These are phyloP conservation scores for Candolleomyces eurysporus DNA, from an alignment of 768 basidiomycete species.

Conservation along the genomic window DNA sequence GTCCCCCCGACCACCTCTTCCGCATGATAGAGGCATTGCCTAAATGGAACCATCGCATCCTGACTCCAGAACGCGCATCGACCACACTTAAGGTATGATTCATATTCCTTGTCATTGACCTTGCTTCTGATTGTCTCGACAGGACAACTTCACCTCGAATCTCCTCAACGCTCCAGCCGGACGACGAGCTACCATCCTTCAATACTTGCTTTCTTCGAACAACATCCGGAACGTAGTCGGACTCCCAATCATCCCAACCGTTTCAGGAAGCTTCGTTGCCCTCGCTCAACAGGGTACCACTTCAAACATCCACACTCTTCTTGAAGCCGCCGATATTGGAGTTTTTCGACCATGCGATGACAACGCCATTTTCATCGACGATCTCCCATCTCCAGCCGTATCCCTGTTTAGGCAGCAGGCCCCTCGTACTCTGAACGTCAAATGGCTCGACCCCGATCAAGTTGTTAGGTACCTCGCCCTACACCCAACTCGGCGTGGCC, in stretches of 20 bases:
- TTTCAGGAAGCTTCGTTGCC: slow-evolving; percentile 19
- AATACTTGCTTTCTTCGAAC: slow-evolving; percentile 34
- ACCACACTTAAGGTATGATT: not conserved
- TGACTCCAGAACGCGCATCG: not conserved
- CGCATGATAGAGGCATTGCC: slow-evolving; percentile 19
- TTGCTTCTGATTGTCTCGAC: not conserved
- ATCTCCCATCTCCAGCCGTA: slow-evolving; percentile 21
- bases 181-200: slow-evolving; percentile 15
- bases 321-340: slow-evolving; percentile 23
- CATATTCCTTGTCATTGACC: not conserved
- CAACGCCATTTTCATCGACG: slow-evolving; percentile 25
- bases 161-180: not conserved
- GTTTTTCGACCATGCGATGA: slow-evolving; percentile 29
- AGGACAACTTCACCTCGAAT: not conserved
- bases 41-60: slow-evolving; percentile 10
- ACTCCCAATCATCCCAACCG: slow-evolving; percentile 34
- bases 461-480: slow-evolving; percentile 29
- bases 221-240: slow-evolving; percentile 31
- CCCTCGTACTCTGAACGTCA: slow-evolving; percentile 28
- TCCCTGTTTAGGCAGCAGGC: slow-evolving; percentile 19
- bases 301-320: slow-evolving; percentile 19
- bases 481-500: slow-evolving; percentile 20
- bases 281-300: slow-evolving; percentile 8
- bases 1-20: slow-evolving; percentile 31
- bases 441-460: slow-evolving; percentile 19